phyloP scores from a whole-genome alignment of 2,329 filamentous ascomycete genomes.

The Beauveria rudraprayagi region DNA sequence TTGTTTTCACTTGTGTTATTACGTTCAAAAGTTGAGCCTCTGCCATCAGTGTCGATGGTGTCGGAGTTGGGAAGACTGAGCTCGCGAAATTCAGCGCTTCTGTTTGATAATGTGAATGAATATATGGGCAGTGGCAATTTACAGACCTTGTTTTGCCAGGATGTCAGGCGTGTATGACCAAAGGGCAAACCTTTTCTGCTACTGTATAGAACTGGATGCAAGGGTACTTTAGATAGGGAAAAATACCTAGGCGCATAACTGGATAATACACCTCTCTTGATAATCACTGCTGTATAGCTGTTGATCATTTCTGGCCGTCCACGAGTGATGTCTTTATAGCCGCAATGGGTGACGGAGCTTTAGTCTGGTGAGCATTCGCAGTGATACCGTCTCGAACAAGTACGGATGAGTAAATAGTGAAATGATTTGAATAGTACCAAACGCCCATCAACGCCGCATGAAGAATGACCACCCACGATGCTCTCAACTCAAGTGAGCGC shows the following conservation, averaged over 20 bases:
- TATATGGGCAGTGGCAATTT: background rate
- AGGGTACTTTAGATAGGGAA: constrained; percentile 1
- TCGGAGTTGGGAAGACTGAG: background rate
- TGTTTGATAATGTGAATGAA: background rate
- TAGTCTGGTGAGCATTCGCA: background rate
- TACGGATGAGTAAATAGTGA: background rate
- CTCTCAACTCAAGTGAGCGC: background rate
- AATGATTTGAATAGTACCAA: background rate
- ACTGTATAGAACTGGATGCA: constrained; percentile 2
- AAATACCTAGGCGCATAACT: constrained; percentile 2
- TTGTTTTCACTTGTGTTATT: constrained; percentile 7
- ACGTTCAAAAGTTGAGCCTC: background rate
- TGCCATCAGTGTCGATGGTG: background rate
- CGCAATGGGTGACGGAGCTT: no score
- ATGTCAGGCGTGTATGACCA: background rate
- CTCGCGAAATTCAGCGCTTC: background rate
- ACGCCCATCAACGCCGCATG: constrained; percentile 1
- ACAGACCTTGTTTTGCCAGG: background rate
- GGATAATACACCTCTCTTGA: constrained; percentile 11
- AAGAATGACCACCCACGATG: background rate
- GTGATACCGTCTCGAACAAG: background rate
- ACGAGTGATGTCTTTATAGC: no score
- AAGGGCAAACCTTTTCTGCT: background rate
- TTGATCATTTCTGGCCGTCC: background rate
- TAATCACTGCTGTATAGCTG: background rate